Evolutionary conservation across 2,329 filamentous ascomycete species (phyloP).

Genomic region (Cladophialophora chaetospira): DNA sequence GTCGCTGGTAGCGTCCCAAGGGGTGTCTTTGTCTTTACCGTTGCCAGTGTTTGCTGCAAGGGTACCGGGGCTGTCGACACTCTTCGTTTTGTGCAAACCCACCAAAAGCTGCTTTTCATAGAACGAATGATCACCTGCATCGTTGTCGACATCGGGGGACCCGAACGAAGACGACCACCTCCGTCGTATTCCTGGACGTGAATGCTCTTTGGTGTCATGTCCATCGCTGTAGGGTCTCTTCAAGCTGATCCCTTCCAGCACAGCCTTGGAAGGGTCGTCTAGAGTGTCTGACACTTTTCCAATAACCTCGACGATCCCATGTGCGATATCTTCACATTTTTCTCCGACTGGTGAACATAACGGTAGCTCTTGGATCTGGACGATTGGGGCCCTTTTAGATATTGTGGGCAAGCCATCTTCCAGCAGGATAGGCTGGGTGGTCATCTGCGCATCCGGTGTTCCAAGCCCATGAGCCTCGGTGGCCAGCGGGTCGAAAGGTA

Average conservation of each 20-base stretch:
- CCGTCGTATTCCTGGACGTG: conserved; percentile 4
- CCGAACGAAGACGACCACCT: conserved; percentile 26
- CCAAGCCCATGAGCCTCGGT: conserved; percentile 11
- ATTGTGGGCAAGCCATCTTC: conserved; percentile 19
- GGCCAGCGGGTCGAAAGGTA: not conserved
- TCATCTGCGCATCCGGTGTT: conserved; percentile 23
- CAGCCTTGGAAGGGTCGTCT: conserved; percentile 3
- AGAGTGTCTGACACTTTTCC: conserved; percentile 6
- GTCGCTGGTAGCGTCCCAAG: not conserved
- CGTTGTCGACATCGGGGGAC: conserved; percentile 12
- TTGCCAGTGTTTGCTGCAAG: not conserved
- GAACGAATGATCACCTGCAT: not conserved
- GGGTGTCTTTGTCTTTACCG: not conserved
- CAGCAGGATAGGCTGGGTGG: conserved; percentile 22
- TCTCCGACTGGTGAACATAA: conserved; percentile 13
- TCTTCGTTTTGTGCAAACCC: conserved; percentile 8
- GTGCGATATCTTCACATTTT: not conserved
- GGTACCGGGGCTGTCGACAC: not conserved
- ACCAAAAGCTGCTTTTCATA: not conserved
- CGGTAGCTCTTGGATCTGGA: conserved; percentile 22
- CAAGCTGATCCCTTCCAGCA: conserved; percentile 12
- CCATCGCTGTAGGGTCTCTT: conserved; percentile 16
- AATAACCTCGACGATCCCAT: conserved; percentile 13
- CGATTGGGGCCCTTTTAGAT: conserved; percentile 18
- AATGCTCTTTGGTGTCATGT: not conserved